These are phyloP conservation scores for Ustilago crameri DNA, from an alignment of 1,284 basidiomycete genomes.

Conservation along the genomic window DNA sequence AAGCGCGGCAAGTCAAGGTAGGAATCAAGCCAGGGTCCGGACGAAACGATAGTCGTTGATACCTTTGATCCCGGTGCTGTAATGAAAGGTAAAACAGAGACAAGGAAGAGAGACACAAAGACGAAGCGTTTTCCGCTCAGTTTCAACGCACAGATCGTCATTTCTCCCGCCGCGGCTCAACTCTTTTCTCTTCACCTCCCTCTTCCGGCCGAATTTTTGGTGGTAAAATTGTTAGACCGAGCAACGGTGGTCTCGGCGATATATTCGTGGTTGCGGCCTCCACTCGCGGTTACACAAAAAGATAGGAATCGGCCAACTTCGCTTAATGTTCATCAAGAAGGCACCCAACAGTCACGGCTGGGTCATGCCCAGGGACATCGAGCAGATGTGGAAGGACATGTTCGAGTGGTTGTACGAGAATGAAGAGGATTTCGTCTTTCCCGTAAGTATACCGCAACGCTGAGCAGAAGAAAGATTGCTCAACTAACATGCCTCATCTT, in stretches of 20 bases:
- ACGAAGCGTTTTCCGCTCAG: not conserved
- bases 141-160: not conserved
- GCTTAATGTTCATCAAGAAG: constrained; percentile 78
- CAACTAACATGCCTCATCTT: too few relatives aligned
- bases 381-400: constrained; percentile 80
- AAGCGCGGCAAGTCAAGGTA: constrained; percentile 33
- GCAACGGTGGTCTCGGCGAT: constrained; percentile 2
- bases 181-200: constrained; percentile 1
- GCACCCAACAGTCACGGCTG: constrained; percentile 77
- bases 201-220: not conserved
- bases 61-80: too few relatives aligned
- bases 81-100: not conserved
- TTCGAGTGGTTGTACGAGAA: constrained; percentile 80
- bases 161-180: constrained; percentile 12
- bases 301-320: not conserved
- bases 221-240: constrained; percentile 6
- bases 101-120: not conserved
- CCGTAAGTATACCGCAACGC: constrained; percentile 53
- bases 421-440: constrained; percentile 77
- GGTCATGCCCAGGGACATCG: constrained; percentile 78
- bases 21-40: too few relatives aligned
- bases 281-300: constrained; percentile 3
- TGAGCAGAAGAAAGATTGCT: too few relatives aligned
- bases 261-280: constrained; percentile 20
- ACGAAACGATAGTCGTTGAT: too few relatives aligned